Conservation (phyloP, 179 eudicot species). For the Corrigiola litoralis region DNA sequence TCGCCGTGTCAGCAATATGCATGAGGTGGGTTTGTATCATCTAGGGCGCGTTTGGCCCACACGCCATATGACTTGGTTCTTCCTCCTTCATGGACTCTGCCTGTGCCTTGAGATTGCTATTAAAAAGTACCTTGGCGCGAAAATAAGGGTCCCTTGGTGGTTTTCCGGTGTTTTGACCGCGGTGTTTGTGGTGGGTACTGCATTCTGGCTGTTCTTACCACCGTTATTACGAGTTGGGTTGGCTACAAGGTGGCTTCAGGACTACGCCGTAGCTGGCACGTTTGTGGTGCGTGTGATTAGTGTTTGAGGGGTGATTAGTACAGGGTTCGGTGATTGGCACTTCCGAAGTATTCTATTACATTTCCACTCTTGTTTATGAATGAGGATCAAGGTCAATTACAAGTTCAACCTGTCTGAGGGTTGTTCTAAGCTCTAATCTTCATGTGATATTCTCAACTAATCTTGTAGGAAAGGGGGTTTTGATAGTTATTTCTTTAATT, state of each 20-base stretch:
- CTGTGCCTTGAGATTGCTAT: constrained; percentile 33
- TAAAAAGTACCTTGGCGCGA: constrained; percentile 24
- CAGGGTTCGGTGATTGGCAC: neutral
- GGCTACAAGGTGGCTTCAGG: constrained; percentile 34
- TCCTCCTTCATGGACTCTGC: constrained; percentile 53
- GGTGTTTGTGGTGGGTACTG: constrained; percentile 47
- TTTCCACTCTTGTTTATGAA: too few relatives aligned
- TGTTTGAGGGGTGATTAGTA: neutral
- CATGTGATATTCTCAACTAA: too few relatives aligned
- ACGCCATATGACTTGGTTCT: constrained; percentile 50
- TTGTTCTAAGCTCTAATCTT: too few relatives aligned
- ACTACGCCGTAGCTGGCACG: constrained; percentile 35
- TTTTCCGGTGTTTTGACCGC: constrained; percentile 25
- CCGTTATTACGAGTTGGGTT: constrained; percentile 40
- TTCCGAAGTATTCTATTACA: too few relatives aligned
- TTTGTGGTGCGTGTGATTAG: constrained; percentile 25
- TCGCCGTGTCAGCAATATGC: constrained; percentile 54
- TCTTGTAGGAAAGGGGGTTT: too few relatives aligned
- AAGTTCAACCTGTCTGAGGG: too few relatives aligned
- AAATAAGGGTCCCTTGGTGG: constrained; percentile 27
- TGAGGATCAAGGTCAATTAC: too few relatives aligned
- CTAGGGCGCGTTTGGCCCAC: constrained; percentile 55
- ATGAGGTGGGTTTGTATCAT: constrained; percentile 57
- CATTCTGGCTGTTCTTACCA: constrained; percentile 70
- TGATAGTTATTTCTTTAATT: too few relatives aligned